phyloP scores from a whole-genome alignment of 768 basidiomycete species.

The Lactarius akahatsu region DNA sequence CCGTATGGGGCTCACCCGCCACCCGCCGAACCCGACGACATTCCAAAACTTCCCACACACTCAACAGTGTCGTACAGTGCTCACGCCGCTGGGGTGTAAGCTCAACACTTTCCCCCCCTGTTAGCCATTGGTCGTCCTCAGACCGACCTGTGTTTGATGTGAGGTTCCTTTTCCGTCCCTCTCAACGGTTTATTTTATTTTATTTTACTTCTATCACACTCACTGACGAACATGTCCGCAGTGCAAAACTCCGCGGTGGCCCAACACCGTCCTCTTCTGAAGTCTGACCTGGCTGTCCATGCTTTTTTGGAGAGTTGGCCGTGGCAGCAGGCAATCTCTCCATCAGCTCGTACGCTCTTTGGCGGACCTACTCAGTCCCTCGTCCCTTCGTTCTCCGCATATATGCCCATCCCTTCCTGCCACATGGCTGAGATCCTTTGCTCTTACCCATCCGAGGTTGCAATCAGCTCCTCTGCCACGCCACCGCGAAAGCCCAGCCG shows the following conservation, averaged over 20 bases:
- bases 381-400: constrained; percentile 25
- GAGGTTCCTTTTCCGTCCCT: constrained; percentile 13
- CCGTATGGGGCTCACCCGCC: constrained; percentile 1
- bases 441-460: constrained; percentile 13
- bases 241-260: constrained; percentile 38
- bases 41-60: not conserved
- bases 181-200: constrained; percentile 15
- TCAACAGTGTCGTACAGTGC: not conserved
- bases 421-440: constrained; percentile 32
- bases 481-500: constrained; percentile 12
- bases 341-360: constrained; percentile 35
- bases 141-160: constrained; percentile 21
- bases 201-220: constrained; percentile 10
- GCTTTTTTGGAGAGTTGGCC: constrained; percentile 65
- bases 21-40: constrained; percentile 2
- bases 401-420: constrained; percentile 19
- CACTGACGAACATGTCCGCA: constrained; percentile 14
- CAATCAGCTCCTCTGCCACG: not conserved
- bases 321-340: constrained; percentile 51
- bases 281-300: constrained; percentile 60
- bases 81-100: not conserved
- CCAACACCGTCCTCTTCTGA: constrained; percentile 36
- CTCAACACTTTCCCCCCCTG: not conserved
- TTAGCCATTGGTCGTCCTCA: not conserved
- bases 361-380: constrained; percentile 33